Conservation (phyloP, 257 asterid genomes). For the Solanum pinnatisectum region DNA sequence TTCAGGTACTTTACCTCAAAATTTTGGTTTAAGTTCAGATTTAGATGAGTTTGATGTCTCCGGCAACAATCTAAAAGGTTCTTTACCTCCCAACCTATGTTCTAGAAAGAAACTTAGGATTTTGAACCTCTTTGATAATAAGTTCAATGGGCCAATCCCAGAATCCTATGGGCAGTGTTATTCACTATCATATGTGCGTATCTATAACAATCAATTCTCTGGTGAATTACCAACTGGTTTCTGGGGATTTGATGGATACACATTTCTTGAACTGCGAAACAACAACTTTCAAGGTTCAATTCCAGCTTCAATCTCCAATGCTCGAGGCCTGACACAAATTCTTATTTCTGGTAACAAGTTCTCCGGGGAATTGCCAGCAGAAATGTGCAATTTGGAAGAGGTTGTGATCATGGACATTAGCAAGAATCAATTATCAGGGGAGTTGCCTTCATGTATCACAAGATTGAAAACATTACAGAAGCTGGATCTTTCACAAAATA, state of each 20-base stretch:
- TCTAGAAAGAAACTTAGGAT: slow-evolving; percentile 24
- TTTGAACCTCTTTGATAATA: slow-evolving; percentile 40
- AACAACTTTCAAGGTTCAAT: slow-evolving; percentile 57
- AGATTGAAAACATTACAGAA: slow-evolving; percentile 35
- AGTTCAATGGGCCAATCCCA: slow-evolving; percentile 56
- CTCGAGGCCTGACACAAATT: slow-evolving; percentile 29
- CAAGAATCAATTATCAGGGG: slow-evolving; percentile 47
- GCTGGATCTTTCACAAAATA: slow-evolving; percentile 52
- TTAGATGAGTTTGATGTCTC: slow-evolving; percentile 59
- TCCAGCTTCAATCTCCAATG: slow-evolving; percentile 39
- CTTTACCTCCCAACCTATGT: slow-evolving; percentile 59
- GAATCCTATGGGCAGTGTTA: slow-evolving; percentile 55
- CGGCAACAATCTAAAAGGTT: slow-evolving; percentile 48
- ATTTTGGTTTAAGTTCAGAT: slow-evolving; percentile 57
- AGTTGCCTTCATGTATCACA: slow-evolving; percentile 49
- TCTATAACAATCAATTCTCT: slow-evolving; percentile 36
- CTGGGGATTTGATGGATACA: slow-evolving; percentile 47
- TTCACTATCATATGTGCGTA: slow-evolving; percentile 38
- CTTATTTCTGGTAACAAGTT: slow-evolving; percentile 50
- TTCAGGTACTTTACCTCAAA: slow-evolving; percentile 46
- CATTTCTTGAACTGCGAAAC: slow-evolving; percentile 35
- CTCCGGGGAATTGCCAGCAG: slow-evolving; percentile 43
- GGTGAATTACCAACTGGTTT: slow-evolving; percentile 51
- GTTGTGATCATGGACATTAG: slow-evolving; percentile 46
- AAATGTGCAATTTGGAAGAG: slow-evolving; percentile 29